Evolutionary conservation across 2,329 filamentous ascomycete species (phyloP).

Genomic region (Diaporthe ilicicola): DNA sequence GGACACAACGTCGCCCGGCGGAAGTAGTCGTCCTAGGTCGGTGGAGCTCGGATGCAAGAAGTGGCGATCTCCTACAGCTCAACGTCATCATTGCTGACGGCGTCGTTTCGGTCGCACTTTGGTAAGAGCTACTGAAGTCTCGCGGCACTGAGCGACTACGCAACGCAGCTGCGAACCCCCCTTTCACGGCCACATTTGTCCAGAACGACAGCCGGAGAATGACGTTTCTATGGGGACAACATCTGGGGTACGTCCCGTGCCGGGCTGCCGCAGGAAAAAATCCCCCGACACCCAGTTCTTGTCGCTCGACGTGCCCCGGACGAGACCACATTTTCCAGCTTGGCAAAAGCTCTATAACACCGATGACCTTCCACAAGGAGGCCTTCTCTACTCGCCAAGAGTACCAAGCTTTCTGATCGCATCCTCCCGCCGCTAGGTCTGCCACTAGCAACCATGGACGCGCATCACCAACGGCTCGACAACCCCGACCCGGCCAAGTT

Average conservation of each 20-base stretch:
- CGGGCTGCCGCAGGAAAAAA: neutral
- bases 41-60: neutral
- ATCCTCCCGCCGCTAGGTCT: neutral
- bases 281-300: neutral
- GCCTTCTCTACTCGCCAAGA: neutral
- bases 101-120: neutral
- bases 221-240: neutral
- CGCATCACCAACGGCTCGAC: neutral
- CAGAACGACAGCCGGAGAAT: neutral
- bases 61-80: neutral
- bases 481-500: neutral
- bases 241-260: neutral
- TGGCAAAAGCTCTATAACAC: neutral
- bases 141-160: neutral
- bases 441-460: neutral
- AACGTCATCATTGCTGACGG: constrained; percentile 2
- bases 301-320: neutral
- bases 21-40: neutral
- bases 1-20: too few relatives aligned
- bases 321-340: neutral
- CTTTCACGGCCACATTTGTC: neutral
- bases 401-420: neutral
- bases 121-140: too few relatives aligned
- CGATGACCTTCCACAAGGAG: neutral
- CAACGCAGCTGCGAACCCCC: neutral